Evolutionary conservation across 2,329 filamentous ascomycete genomes (phyloP).

Genomic region (Septoria petroselini): DNA sequence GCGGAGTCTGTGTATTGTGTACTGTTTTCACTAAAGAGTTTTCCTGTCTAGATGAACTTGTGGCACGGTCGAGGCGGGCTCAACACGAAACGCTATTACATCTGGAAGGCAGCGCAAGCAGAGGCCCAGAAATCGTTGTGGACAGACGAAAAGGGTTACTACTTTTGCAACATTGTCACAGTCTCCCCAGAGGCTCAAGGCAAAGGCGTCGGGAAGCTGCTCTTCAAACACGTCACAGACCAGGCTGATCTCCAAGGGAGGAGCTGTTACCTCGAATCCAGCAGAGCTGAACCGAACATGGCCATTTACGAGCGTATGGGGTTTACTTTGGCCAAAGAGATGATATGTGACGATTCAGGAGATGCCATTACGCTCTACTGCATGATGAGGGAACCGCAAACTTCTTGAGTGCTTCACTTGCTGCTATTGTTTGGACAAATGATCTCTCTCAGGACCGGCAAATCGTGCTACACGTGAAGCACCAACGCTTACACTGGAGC

Average conservation of each 20-base stretch:
- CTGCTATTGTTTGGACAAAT: background rate
- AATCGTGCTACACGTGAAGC: background rate
- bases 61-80: conserved; percentile 67
- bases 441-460: background rate
- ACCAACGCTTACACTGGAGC: background rate
- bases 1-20: background rate
- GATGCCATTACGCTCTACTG: conserved; percentile 48
- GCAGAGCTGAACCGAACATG: conserved; percentile 64
- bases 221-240: conserved; percentile 63
- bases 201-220: conserved; percentile 61
- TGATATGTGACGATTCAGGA: conserved; percentile 64
- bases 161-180: conserved; percentile 73
- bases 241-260: conserved; percentile 62
- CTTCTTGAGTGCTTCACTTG: background rate
- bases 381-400: conserved; percentile 44
- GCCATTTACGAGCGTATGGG: conserved; percentile 68
- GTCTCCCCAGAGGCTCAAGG: conserved; percentile 64
- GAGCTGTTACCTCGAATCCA: conserved; percentile 69
- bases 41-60: conserved; percentile 54
- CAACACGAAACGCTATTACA: conserved; percentile 65
- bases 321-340: conserved; percentile 62
- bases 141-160: conserved; percentile 65
- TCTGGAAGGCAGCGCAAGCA: conserved; percentile 67
- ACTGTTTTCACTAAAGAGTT: background rate
- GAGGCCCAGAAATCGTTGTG: conserved; percentile 61